Evolutionary conservation across 2,329 filamentous ascomycete genomes (phyloP), one percentile per base, ranked within the genome.

Genomic region (Chaetomium strumarium): DNA sequence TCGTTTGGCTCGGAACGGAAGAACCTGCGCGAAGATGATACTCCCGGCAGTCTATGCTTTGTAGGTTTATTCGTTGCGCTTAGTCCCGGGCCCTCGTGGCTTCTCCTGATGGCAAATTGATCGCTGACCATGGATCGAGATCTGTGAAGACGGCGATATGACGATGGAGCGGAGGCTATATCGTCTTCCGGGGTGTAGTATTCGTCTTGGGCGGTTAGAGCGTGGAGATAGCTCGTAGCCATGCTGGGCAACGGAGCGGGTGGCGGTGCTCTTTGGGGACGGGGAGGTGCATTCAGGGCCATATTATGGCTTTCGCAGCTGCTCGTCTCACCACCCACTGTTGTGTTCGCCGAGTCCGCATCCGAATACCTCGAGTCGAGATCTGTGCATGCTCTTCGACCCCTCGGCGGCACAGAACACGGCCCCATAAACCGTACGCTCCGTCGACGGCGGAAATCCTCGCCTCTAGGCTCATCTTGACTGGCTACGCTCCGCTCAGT

Each of bases 341-440:
- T 45, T 17, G 34, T 33, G 39, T 43, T 20, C 20, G 37, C 16
- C n/a, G 36, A 14, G n/a, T 31, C 38, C 11, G 17, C n/a, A 14
- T 37, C 48, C 5, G 16, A 30, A 14, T 52, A 51, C 43, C 7
- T 33, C 8, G 49, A 49, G 17, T 34, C 44, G 11, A 24, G 36
- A 20, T 30, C 20, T 8, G 47, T 20, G 33, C 31, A 14, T 20
- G 40, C 13, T 1, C n/a, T 33, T 3, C 33, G 20, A n/a, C 16
- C 31, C 41, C 49, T 60, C 19, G 52, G 37, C 24, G 55, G 58
- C 19, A 56, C 52, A 31, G 59, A 63, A 16, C 50, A 59, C 4
- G 62, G 60, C 5, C 60, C 60, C 30, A 75, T 70, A 56, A 81
- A 84, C 1, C 81, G 75, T 39, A 85, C 73, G 58, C 81, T 84